Base-by-base conservation (phyloP, 108 stramenopile species). In the Cylindrotheca closterium region DNA sequence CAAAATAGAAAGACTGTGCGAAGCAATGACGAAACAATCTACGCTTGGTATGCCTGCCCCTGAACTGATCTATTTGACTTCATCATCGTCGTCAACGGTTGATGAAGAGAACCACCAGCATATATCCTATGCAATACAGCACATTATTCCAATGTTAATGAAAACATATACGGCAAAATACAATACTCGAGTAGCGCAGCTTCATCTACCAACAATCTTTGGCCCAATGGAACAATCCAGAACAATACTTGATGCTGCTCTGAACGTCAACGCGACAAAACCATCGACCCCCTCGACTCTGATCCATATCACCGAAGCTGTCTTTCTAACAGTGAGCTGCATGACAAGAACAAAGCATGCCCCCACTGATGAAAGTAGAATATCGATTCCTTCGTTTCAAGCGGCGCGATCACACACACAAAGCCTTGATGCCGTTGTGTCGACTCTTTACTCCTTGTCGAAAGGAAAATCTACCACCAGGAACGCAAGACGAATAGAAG, bases 1-100 rank as follows among this genome's bases (percentile, higher is more conserved):
- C 33, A 62, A 73, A 68, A 66, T 84, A 66, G 70, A 79, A 68
- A 63, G 79, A 51, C 64, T 84, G 21, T 68, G 74, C 47, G 42
- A 49, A 4, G 59, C 64, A 30, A 47, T 77, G 18, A 21, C 42
- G 29, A 64, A 59, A 19, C 30, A n/a, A 15, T 18, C 2, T 17
- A 12, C 1, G 4, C 30, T 12, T 18, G 2, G 7, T 23, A 52
- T 2, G 25, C 32, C 21, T 2, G 1, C 3, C 22, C 4, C 47
- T 15, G 60, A 31, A 2, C 25, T 64, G 48, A 22, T 67, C 15
- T 63, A 58, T 42, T 55, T 66, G 5, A 49, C 65, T 28, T 55
- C 58, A 50, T 31, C 25, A 4, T 32, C 59, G 18, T 55, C 58
- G 52, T 31, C 25, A 4, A 31, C 59, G 18, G 42, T 29, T n/a